phyloP scores from a whole-genome alignment of 192 early-diverging fungal genomes.

The Glomus cerebriforme region DNA sequence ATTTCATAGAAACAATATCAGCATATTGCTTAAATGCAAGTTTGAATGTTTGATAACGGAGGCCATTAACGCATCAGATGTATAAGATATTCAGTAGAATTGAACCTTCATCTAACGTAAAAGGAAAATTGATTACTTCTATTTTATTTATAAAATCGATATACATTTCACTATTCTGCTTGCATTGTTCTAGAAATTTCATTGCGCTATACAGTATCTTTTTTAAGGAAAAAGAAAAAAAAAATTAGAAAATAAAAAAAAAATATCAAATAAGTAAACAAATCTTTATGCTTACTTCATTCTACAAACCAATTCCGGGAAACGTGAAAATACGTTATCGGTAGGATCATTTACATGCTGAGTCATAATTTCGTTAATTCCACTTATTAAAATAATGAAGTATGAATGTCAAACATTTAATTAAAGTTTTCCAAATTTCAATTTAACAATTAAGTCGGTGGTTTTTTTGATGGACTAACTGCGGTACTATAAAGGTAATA shows the following conservation, averaged over 20 bases:
- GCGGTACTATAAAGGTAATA: background rate
- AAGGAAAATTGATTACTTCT: background rate
- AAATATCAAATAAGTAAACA: background rate
- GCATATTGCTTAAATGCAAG: background rate
- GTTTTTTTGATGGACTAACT: background rate
- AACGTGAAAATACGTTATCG: background rate
- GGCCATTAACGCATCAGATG: background rate
- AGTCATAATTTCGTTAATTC: constrained; percentile 1
- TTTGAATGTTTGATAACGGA: background rate
- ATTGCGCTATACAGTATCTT: too few species aligned
- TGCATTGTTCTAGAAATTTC: background rate
- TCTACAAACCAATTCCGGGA: background rate
- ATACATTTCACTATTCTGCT: background rate
- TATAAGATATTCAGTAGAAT: background rate
- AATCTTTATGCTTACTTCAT: constrained; percentile 16
- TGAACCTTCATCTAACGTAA: background rate
- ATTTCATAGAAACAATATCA: background rate
- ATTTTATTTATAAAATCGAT: background rate
- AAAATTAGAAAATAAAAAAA: background rate
- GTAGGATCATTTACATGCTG: background rate
- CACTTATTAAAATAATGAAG: too few species aligned
- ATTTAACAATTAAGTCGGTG: background rate
- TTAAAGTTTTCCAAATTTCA: background rate
- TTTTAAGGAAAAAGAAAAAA: too few species aligned
- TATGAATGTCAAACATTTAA: constrained; percentile 1